These are phyloP conservation scores for Lenzites betulinus DNA, from an alignment of 768 basidiomycete genomes.

Conservation along the genomic window DNA sequence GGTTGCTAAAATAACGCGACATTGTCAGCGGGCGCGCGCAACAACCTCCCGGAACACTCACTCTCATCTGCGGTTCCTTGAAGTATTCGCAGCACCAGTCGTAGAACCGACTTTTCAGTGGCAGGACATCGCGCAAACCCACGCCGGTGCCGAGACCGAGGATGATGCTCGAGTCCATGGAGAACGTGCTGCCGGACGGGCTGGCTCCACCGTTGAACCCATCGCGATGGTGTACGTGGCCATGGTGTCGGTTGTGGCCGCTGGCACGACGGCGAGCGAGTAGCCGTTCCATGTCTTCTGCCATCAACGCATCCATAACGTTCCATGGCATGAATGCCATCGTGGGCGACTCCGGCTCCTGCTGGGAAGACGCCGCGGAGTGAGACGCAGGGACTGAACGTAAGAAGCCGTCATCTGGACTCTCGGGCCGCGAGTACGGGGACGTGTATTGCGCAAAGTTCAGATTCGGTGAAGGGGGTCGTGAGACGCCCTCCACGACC, in stretches of 20 bases:
- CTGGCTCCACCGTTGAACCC: slow-evolving; percentile 55
- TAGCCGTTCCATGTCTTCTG: slow-evolving; percentile 93
- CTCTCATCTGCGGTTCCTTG: slow-evolving; percentile 98
- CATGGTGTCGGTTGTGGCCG: slow-evolving; percentile 40
- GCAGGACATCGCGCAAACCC: slow-evolving; percentile 82
- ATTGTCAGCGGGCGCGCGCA: slow-evolving; percentile 13
- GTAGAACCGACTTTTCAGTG: slow-evolving; percentile 88
- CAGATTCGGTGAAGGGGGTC: slow-evolving; percentile 78
- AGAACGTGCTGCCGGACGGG: slow-evolving; percentile 76
- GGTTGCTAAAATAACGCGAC: slow-evolving; percentile 66
- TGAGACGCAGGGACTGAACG: slow-evolving; percentile 31
- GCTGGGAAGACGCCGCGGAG: slow-evolving; percentile 18
- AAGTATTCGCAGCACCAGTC: slow-evolving; percentile 99
- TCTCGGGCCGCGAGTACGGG: slow-evolving; percentile 64
- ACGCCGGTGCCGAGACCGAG: slow-evolving; percentile 78
- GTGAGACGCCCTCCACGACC: slow-evolving; percentile 47
- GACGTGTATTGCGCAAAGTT: slow-evolving; percentile 77
- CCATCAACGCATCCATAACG: slow-evolving; percentile 87
- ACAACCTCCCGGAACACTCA: slow-evolving; percentile 34
- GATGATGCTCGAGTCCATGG: slow-evolving; percentile 74
- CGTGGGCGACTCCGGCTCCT: slow-evolving; percentile 32
- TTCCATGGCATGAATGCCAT: slow-evolving; percentile 69
- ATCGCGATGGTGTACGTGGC: slow-evolving; percentile 37
- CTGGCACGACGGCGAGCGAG: slow-evolving; percentile 60
- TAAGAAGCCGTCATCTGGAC: slow-evolving; percentile 7